Conservation (phyloP, 1,284 basidiomycete genomes). For the Hemileia vastatrix region DNA sequence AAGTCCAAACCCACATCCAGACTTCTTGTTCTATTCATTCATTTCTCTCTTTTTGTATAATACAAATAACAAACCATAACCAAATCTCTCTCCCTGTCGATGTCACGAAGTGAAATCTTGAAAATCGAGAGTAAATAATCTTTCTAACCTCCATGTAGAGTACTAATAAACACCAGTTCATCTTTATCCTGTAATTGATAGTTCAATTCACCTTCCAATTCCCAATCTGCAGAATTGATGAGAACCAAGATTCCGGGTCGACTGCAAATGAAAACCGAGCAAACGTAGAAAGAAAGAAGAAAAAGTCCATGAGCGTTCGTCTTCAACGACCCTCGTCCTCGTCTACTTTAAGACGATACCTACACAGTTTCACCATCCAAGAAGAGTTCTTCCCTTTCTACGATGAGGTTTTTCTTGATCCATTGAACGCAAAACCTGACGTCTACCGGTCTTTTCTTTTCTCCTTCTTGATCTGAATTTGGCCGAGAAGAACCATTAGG, state of each 20-base stretch:
- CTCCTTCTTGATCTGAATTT: conserved; percentile 30
- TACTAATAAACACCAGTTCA: conserved; percentile 91
- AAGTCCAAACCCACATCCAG: too few relatives aligned
- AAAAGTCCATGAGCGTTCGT: background rate
- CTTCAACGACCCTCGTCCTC: background rate
- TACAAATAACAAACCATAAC: too few relatives aligned
- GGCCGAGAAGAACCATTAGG: too few relatives aligned
- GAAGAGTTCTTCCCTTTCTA: conserved; percentile 79
- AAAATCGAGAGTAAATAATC: background rate
- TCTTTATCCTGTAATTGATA: conserved; percentile 71
- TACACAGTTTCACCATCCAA: conserved; percentile 79
- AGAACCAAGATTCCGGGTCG: conserved; percentile 92
- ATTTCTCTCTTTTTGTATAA: too few relatives aligned
- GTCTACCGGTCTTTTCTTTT: conserved; percentile 52
- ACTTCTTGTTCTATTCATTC: too few relatives aligned
- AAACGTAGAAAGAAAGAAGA: background rate
- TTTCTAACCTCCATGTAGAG: conserved; percentile 74
- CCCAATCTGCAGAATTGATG: conserved; percentile 96
- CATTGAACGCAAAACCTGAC: conserved; percentile 68
- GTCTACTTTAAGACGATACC: conserved; percentile 44
- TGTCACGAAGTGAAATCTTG: background rate
- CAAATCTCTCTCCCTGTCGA: too few relatives aligned
- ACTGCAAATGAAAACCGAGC: conserved; percentile 47
- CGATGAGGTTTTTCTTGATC: conserved; percentile 67
- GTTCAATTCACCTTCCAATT: conserved; percentile 85